Evolutionary conservation across 2,329 filamentous ascomycete species (phyloP).

Genomic region (Pseudopyricularia cyperi): DNA sequence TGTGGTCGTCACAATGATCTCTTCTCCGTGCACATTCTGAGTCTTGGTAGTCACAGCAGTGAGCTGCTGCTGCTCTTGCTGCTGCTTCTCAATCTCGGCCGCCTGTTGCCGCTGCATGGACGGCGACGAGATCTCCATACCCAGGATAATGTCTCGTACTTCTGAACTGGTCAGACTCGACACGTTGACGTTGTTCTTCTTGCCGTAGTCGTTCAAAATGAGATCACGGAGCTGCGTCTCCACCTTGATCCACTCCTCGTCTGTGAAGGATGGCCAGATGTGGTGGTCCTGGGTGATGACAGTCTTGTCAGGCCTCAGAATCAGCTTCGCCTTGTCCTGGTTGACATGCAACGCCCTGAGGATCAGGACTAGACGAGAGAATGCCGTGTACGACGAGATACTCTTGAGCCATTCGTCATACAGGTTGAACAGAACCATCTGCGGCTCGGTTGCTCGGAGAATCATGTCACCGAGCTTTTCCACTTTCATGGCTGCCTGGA

Average conservation of each 20-base stretch:
- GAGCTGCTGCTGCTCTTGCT: constrained; percentile 89
- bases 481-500: constrained; percentile 99
- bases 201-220: constrained; percentile 96
- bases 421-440: constrained; percentile 98
- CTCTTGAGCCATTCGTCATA: constrained; percentile 99
- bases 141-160: constrained; percentile 94
- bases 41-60: constrained; percentile 98
- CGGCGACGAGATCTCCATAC: constrained; percentile 98
- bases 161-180: constrained; percentile 93
- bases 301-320: constrained; percentile 90
- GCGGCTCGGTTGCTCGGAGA: constrained; percentile 89
- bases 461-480: constrained; percentile 99
- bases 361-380: constrained; percentile 88
- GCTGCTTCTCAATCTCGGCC: constrained; percentile 97
- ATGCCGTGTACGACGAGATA: constrained; percentile 96
- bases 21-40: constrained; percentile 90
- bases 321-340: constrained; percentile 93
- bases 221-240: constrained; percentile 90
- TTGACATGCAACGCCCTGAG: constrained; percentile 93
- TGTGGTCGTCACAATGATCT: constrained; percentile 96
- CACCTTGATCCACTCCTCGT: constrained; percentile 99
- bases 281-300: constrained; percentile 98
- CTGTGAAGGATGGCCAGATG: constrained; percentile 89
- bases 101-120: constrained; percentile 98
- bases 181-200: constrained; percentile 99